phyloP scores from a whole-genome alignment of 2,329 filamentous ascomycete genomes.

The Sporothrix euskadiensis region DNA sequence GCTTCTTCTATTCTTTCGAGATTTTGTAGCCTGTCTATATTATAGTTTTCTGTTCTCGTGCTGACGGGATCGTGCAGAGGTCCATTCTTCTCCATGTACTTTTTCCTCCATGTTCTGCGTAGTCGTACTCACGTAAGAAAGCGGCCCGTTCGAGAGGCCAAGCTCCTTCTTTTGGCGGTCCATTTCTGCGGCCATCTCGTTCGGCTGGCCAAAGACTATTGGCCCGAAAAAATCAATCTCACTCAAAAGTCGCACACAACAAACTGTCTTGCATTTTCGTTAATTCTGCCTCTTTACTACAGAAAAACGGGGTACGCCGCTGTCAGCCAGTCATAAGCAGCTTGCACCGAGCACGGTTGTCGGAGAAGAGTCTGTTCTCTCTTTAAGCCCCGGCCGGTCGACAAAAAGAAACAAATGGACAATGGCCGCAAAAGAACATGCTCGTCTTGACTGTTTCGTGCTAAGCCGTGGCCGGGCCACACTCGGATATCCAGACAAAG shows the following conservation, averaged over 20 bases:
- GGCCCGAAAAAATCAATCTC: neutral
- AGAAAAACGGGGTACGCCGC: neutral
- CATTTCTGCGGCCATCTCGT: slow-evolving; percentile 8
- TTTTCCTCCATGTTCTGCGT: neutral
- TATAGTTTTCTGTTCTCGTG: neutral
- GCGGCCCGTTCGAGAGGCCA: neutral
- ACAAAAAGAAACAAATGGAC: neutral
- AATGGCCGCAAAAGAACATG: neutral
- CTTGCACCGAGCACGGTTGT: neutral
- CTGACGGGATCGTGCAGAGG: slow-evolving; percentile 4
- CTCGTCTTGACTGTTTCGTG: neutral
- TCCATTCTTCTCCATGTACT: neutral
- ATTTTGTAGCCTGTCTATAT: neutral
- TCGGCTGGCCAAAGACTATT: neutral
- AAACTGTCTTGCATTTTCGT: slow-evolving; percentile 1
- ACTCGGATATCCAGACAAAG: neutral
- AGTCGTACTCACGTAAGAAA: neutral
- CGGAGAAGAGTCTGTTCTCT: neutral
- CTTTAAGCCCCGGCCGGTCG: neutral
- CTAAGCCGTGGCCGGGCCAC: neutral
- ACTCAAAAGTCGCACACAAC: neutral
- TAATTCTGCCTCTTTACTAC: neutral
- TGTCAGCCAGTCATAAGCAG: neutral
- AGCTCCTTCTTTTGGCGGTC: neutral
- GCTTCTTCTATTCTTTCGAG: neutral